Percentiles rank a stretch among this genome's conserved stretches.
These are phyloP conservation scores for Eucalyptus grandis DNA, from an alignment of 345 rosid species.

Conservation along the genomic window DNA sequence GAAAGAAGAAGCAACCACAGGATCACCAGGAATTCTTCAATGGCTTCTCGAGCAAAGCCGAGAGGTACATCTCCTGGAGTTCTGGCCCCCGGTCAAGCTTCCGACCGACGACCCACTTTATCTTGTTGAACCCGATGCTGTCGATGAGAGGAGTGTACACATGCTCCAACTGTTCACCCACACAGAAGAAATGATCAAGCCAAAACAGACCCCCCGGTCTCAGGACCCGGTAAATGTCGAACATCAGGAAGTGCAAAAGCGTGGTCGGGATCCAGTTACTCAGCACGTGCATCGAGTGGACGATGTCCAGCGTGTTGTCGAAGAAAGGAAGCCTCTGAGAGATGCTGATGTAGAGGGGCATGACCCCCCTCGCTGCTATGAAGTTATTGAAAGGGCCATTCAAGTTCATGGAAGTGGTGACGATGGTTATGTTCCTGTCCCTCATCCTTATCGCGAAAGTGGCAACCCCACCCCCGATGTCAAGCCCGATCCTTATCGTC, in stretches of 20 bases:
- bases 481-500: conserved; percentile 43
- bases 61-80: conserved; percentile 41
- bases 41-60: conserved; percentile 52
- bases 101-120: conserved; percentile 45
- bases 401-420: conserved; percentile 50
- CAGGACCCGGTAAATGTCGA: conserved; percentile 35
- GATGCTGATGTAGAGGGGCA: conserved; percentile 41
- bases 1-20: not conserved
- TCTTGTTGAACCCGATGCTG: conserved; percentile 33
- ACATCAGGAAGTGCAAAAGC: conserved; percentile 33
- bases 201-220: conserved; percentile 56
- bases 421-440: conserved; percentile 41
- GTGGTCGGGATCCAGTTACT: conserved; percentile 49
- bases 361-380: conserved; percentile 40
- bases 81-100: conserved; percentile 46
- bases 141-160: conserved; percentile 31
- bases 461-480: conserved; percentile 57
- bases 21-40: conserved; percentile 30
- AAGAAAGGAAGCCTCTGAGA: conserved; percentile 52
- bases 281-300: conserved; percentile 48
- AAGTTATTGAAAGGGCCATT: conserved; percentile 59
- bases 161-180: conserved; percentile 18
- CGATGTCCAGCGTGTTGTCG: conserved; percentile 46
- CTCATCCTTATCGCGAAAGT: conserved; percentile 45
- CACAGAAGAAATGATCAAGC: conserved; percentile 54